These are phyloP conservation scores for Brachypodium distachyon DNA, from an alignment of 202 grass and related monocot species.

Conservation along the genomic window DNA sequence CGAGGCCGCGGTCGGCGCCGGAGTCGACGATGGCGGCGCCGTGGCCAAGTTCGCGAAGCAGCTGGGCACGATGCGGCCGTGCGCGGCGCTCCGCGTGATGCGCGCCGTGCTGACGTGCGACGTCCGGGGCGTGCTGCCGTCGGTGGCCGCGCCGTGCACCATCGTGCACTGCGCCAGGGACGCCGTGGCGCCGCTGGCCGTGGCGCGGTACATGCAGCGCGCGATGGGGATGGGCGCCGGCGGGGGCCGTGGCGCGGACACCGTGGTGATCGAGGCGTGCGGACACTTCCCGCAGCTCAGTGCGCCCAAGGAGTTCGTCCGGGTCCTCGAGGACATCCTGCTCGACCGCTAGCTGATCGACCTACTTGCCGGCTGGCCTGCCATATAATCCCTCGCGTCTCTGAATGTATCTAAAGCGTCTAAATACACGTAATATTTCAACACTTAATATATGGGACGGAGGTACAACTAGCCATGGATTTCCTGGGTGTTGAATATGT, in stretches of 20 bases:
- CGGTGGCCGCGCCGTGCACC: slow-evolving; percentile 41
- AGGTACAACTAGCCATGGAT: no score
- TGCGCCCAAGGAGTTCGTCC: slow-evolving; percentile 30
- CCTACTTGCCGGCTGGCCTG: no score
- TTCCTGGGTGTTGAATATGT: no score
- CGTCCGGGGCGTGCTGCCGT: slow-evolving; percentile 20
- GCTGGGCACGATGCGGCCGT: slow-evolving; percentile 36
- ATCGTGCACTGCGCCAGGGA: slow-evolving; percentile 43
- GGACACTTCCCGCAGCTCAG: slow-evolving; percentile 61
- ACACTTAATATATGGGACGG: no score
- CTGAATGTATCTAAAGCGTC: no score
- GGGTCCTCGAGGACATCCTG: slow-evolving; percentile 29
- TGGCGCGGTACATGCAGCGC: slow-evolving; percentile 43
- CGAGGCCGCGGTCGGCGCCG: slow-evolving; percentile 21
- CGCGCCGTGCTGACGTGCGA: slow-evolving; percentile 45
- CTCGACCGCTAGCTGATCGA: background rate
- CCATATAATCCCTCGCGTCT: no score
- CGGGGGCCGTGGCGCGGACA: background rate
- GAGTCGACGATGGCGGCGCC: background rate
- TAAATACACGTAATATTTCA: no score
- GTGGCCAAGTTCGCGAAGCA: slow-evolving; percentile 15
- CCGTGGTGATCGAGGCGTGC: slow-evolving; percentile 23
- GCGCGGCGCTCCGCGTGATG: slow-evolving; percentile 26
- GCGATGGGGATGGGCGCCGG: background rate
- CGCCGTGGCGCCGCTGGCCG: slow-evolving; percentile 33